Percentiles rank a stretch among this genome's conserved stretches.
phyloP scores from a whole-genome alignment of 371 early-diverging fungal genomes.

The Apophysomyces trapeziformis region DNA sequence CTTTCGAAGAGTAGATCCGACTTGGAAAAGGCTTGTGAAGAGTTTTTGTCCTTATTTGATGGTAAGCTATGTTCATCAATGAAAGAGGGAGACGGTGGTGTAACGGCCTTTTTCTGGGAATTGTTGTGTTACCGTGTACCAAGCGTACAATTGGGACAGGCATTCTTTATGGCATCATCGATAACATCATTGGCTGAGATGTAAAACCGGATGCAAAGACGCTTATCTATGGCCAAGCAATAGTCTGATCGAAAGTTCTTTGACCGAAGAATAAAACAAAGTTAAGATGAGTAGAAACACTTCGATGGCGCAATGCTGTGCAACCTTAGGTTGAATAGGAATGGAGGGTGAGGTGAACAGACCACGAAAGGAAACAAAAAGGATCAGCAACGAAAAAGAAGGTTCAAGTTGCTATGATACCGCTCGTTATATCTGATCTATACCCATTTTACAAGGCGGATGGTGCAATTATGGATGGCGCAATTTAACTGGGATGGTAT shows the following conservation, averaged over 20 bases:
- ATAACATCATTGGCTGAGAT: neutral
- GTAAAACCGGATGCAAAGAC: neutral
- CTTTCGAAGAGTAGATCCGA: no score
- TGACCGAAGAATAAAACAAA: neutral
- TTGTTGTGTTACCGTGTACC: neutral
- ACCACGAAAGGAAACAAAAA: no score
- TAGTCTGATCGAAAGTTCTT: neutral
- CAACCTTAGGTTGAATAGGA: neutral
- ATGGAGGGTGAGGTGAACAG: no score
- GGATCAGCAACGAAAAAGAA: no score
- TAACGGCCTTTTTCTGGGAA: neutral
- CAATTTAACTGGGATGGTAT: neutral
- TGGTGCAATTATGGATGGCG: neutral
- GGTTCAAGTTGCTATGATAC: no score
- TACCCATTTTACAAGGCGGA: neutral
- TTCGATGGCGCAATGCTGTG: slow-evolving; percentile 4
- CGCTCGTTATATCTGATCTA: neutral
- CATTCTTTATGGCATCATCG: slow-evolving; percentile 1
- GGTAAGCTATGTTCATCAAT: neutral
- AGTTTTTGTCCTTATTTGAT: no score
- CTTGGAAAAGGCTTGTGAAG: no score
- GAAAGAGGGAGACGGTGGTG: neutral
- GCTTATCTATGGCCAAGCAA: neutral
- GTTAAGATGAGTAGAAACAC: neutral
- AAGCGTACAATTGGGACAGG: slow-evolving; percentile 1